phyloP scores from a whole-genome alignment of 257 asterid genomes.

The Salvia miltiorrhiza region DNA sequence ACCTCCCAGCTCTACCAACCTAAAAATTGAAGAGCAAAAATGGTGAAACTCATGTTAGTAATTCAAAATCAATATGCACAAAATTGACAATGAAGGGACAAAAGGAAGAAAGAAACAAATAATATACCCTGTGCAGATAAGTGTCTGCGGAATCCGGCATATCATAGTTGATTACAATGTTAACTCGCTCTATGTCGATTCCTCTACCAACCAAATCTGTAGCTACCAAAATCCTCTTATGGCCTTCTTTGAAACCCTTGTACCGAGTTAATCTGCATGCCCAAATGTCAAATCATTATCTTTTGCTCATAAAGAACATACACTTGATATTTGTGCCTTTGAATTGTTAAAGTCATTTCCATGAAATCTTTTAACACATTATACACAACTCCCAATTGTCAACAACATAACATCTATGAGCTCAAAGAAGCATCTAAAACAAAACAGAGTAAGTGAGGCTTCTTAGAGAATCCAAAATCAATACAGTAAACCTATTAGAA shows the following conservation, averaged over 20 bases:
- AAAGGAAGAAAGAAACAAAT: not conserved
- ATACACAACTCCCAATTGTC: not conserved
- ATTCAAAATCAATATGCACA: not conserved
- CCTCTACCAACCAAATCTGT: slow-evolving; percentile 96
- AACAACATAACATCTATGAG: not conserved
- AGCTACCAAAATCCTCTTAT: slow-evolving; percentile 88
- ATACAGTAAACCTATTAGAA: not conserved
- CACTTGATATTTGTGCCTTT: not conserved
- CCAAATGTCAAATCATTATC: not conserved
- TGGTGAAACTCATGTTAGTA: not conserved
- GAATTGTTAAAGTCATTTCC: not conserved
- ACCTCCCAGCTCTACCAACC: slow-evolving; percentile 98
- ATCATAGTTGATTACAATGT: slow-evolving; percentile 90
- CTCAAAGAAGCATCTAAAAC: not conserved
- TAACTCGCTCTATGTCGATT: slow-evolving; percentile 86
- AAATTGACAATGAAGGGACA: not conserved
- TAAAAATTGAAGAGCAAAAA: slow-evolving; percentile 3
- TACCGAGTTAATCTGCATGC: slow-evolving; percentile 67
- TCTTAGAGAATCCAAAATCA: not conserved
- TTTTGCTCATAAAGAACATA: not conserved
- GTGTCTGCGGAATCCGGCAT: slow-evolving; percentile 98
- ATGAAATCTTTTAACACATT: not conserved
- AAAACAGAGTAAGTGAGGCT: not conserved
- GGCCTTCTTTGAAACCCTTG: slow-evolving; percentile 92
- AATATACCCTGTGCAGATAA: slow-evolving; percentile 76